Conservation (phyloP, 495 filamentous ascomycete species). For the Xylaria intraflava region DNA sequence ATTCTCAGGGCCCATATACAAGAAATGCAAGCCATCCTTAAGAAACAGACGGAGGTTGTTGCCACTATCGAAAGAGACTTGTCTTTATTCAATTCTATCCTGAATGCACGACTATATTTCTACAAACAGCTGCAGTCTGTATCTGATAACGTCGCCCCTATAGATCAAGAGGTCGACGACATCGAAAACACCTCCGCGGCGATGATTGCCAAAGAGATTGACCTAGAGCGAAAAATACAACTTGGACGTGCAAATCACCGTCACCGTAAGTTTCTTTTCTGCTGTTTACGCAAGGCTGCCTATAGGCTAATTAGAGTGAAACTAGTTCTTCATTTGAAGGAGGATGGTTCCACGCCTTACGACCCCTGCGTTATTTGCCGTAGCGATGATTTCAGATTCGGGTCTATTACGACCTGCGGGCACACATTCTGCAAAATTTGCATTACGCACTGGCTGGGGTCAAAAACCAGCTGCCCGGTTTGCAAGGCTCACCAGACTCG, state of each 20-base stretch:
- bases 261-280: constrained; percentile 16
- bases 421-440: constrained; percentile 89
- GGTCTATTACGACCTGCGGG: constrained; percentile 82
- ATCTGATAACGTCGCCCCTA: constrained; percentile 75
- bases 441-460: constrained; percentile 64
- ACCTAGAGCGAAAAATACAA: constrained; percentile 47
- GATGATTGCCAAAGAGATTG: constrained; percentile 56
- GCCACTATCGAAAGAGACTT: constrained; percentile 62
- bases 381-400: constrained; percentile 55
- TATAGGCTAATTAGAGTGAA: constrained; percentile 11
- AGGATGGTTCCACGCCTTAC: constrained; percentile 48
- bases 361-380: constrained; percentile 78
- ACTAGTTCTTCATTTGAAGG: constrained; percentile 42
- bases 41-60: constrained; percentile 58
- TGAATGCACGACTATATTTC: constrained; percentile 78
- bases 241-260: constrained; percentile 39
- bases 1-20: constrained; percentile 51
- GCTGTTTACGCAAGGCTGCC: background rate
- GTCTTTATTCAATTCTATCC: constrained; percentile 64
- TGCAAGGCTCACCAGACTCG: constrained; percentile 62
- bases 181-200: constrained; percentile 21
- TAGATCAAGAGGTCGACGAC: constrained; percentile 48
- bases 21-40: constrained; percentile 52
- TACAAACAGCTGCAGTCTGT: constrained; percentile 84
- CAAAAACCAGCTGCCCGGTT: constrained; percentile 59